Evolutionary conservation across 768 basidiomycete genomes (phyloP), one percentile per base, ranked within the genome.

Genomic region (Lactifluus subvellereus): DNA sequence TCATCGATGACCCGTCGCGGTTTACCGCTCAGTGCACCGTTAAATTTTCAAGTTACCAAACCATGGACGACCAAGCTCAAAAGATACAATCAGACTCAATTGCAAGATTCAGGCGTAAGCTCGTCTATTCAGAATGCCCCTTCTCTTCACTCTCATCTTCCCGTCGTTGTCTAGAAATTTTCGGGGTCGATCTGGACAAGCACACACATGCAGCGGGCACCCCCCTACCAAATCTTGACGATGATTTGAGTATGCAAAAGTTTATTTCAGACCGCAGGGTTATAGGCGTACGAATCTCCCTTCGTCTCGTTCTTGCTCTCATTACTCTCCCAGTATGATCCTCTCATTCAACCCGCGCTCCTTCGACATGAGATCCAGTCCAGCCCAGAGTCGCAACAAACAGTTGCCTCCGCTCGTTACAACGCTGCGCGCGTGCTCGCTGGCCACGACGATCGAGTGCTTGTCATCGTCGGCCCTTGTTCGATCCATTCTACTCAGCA

Each of bases 401-500:
- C 89, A 20, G 89, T 97, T 73, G 86, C 91, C 3, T 74, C 81
- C 18, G 87, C 93, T 4, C 88, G 96, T 66, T 88, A 84, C 78
- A 80, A 80, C 64, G 83, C 92, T 0, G 90, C 94, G 0, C 79
- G 84, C 61, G 85, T 96, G 68, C 79, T 94, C 37, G 84, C 89
- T 0, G 94, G 94, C 27, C 83, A 85, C 43, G 94, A 95, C 68
- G 88, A 91, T 66, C 85, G 94, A 51, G 66, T 98, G 2, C 79
- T 98, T 48, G 94, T 98, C 70, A 80, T 98, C 70, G 88, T 98
- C 67, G 96, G 96, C 3, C 96, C 96, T 30, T 98, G 96, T 78
- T 94, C 91, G 0, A 97, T 98, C 65, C 96, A 98, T 72, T 89
- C 87, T 9, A 76, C 91, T 4, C 85, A 86, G 57, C 91, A 94